Evolutionary conservation across 2,329 filamentous ascomycete species (phyloP).

Genomic region (Colletotrichum gigasporum): DNA sequence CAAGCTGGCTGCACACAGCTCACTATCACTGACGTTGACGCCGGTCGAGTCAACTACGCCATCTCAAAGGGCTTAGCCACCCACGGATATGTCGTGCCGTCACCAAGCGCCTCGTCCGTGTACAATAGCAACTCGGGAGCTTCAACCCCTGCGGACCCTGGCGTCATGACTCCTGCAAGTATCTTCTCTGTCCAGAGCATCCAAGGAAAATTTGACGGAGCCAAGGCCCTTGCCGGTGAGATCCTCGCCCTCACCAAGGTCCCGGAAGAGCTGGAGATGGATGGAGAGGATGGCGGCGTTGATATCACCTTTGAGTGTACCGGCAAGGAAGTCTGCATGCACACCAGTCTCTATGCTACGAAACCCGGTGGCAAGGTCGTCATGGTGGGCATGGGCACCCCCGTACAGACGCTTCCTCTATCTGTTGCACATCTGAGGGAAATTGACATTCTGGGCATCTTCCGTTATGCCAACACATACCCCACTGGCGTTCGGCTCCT

Average conservation of each 20-base stretch:
- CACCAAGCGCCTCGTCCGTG: constrained; percentile 55
- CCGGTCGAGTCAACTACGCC: constrained; percentile 68
- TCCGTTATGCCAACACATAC: constrained; percentile 82
- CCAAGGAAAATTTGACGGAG: constrained; percentile 60
- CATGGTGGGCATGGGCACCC: constrained; percentile 83
- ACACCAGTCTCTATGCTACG: constrained; percentile 78
- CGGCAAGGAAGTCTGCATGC: constrained; percentile 78
- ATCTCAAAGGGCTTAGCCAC: constrained; percentile 68
- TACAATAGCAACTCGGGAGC: constrained; percentile 51
- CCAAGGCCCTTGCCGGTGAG: constrained; percentile 59
- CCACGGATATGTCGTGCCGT: constrained; percentile 64
- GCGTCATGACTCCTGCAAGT: constrained; percentile 54
- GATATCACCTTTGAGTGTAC: constrained; percentile 81
- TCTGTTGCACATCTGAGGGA: constrained; percentile 78
- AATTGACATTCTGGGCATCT: constrained; percentile 79
- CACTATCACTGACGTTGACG: constrained; percentile 69
- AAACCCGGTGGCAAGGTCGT: constrained; percentile 76
- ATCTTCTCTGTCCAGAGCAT: constrained; percentile 56
- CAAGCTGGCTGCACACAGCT: constrained; percentile 68
- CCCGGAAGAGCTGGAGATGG: constrained; percentile 39
- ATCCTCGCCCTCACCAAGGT: constrained; percentile 53
- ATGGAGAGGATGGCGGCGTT: constrained; percentile 68
- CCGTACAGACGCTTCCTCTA: constrained; percentile 78
- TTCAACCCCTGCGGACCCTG: constrained; percentile 55
- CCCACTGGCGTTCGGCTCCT: constrained; percentile 73